These are phyloP conservation scores for Suillus placidus DNA, from an alignment of 768 basidiomycete genomes.

Conservation along the genomic window DNA sequence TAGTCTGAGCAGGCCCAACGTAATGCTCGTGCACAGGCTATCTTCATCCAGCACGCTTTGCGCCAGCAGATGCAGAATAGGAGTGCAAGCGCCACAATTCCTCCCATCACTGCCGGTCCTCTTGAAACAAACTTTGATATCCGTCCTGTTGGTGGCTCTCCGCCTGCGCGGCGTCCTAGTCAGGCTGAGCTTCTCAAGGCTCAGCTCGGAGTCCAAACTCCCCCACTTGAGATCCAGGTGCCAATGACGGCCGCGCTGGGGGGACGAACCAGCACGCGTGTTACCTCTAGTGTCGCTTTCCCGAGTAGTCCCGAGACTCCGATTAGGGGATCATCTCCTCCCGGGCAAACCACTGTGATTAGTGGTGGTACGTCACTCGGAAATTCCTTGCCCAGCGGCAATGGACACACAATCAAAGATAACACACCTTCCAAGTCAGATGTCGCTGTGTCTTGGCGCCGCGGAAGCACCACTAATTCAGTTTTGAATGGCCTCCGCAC, in stretches of 20 bases:
- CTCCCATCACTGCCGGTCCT: slow-evolving; percentile 78
- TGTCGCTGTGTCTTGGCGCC: slow-evolving; percentile 78
- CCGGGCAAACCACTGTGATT: slow-evolving; percentile 66
- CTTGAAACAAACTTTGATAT: slow-evolving; percentile 64
- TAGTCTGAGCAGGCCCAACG: slow-evolving; percentile 70
- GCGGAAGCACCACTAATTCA: slow-evolving; percentile 69
- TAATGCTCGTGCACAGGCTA: slow-evolving; percentile 65
- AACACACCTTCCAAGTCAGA: slow-evolving; percentile 77
- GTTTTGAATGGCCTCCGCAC: slow-evolving; percentile 67
- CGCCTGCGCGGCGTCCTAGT: slow-evolving; percentile 66
- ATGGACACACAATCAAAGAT: slow-evolving; percentile 28
- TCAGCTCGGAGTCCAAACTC: slow-evolving; percentile 50
- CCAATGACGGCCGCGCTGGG: slow-evolving; percentile 83
- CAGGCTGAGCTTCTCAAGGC: slow-evolving; percentile 69
- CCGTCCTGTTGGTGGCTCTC: slow-evolving; percentile 54
- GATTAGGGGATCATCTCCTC: slow-evolving; percentile 44
- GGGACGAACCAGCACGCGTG: slow-evolving; percentile 74
- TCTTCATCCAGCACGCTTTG: slow-evolving; percentile 61
- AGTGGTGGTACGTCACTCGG: slow-evolving; percentile 76
- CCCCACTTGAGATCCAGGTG: slow-evolving; percentile 54
- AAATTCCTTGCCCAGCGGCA: slow-evolving; percentile 44
- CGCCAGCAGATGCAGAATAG: slow-evolving; percentile 53
- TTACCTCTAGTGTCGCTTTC: slow-evolving; percentile 41
- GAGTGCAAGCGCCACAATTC: slow-evolving; percentile 52
- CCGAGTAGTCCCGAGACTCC: slow-evolving; percentile 46